These are phyloP conservation scores for Pleurotus pulmonarius DNA, from an alignment of 768 basidiomycete genomes.

Conservation along the genomic window DNA sequence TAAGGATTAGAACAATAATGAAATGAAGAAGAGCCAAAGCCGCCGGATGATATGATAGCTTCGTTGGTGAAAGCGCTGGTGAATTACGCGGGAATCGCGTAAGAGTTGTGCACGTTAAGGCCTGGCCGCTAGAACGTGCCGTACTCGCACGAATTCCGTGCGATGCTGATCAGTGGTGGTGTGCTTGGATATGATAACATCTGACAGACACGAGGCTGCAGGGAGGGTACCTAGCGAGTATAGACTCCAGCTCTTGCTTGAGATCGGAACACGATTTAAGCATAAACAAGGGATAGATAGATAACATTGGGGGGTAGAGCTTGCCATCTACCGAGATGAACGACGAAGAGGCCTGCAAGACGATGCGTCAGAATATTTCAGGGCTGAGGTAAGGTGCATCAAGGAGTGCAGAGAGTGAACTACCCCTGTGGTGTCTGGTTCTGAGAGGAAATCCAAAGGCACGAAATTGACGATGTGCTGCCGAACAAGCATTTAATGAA, in stretches of 20 bases:
- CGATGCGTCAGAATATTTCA: not conserved
- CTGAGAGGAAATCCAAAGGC: not conserved
- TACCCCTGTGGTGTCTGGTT: conserved; percentile 2
- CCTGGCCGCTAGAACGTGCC: not conserved
- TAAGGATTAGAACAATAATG: not conserved
- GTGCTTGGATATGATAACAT: conserved; percentile 2
- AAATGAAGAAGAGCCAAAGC: not conserved
- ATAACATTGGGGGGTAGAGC: no score
- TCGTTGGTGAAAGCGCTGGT: not conserved
- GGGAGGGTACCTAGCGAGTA: conserved; percentile 1
- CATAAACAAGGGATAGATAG: not conserved
- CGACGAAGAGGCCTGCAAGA: not conserved
- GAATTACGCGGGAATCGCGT: not conserved
- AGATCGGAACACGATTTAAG: not conserved
- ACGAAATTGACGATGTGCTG: not conserved
- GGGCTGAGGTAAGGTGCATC: not conserved
- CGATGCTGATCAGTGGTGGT: not conserved
- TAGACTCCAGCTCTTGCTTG: not conserved
- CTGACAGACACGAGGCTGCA: conserved; percentile 7
- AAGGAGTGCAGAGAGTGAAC: not conserved
- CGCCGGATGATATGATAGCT: not conserved
- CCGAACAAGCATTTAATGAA: not conserved
- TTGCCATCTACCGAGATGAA: not conserved
- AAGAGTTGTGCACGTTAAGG: not conserved
- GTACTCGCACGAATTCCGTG: not conserved